Percentiles rank a stretch among this genome's conserved stretches.
Conservation (phyloP, 148 eudicot species). For the Bassia scoparia region DNA sequence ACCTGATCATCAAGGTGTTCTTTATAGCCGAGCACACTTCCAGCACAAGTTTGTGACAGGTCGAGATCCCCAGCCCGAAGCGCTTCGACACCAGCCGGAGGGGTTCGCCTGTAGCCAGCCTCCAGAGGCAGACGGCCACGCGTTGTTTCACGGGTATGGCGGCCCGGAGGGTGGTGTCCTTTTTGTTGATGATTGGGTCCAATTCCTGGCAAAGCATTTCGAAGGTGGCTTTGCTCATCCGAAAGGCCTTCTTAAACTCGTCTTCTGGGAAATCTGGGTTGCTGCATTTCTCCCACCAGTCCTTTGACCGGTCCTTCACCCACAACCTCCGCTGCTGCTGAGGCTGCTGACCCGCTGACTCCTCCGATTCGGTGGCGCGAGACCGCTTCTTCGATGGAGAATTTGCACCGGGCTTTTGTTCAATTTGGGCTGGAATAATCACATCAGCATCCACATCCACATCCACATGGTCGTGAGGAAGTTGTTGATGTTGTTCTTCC, state of each 20-base stretch:
- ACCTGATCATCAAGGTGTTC: slow-evolving; percentile 47
- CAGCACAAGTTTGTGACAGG: slow-evolving; percentile 68
- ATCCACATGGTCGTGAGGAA: too few relatives aligned
- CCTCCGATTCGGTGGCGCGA: neutral
- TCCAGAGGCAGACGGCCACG: slow-evolving; percentile 75
- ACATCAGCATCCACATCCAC: too few relatives aligned
- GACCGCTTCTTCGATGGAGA: neutral
- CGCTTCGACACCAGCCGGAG: slow-evolving; percentile 61
- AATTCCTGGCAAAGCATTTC: slow-evolving; percentile 54
- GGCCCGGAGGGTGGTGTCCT: slow-evolving; percentile 57
- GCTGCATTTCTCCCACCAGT: slow-evolving; percentile 72
- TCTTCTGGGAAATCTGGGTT: slow-evolving; percentile 55
- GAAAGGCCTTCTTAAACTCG: slow-evolving; percentile 51
- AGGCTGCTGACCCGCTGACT: too few relatives aligned
- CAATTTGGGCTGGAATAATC: too few relatives aligned
- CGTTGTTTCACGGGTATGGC: slow-evolving; percentile 77
- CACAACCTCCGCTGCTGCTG: slow-evolving; percentile 46
- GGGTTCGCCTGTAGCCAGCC: slow-evolving; percentile 78
- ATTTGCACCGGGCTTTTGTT: too few relatives aligned
- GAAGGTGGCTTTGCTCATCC: slow-evolving; percentile 67
- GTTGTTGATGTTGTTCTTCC: too few relatives aligned
- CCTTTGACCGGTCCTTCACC: slow-evolving; percentile 72
- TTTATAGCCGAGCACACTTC: slow-evolving; percentile 67
- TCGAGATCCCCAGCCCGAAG: slow-evolving; percentile 72
- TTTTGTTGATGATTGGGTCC: slow-evolving; percentile 49